Base-by-base conservation (phyloP, 768 basidiomycete genomes). In the Boletus sp. region DNA sequence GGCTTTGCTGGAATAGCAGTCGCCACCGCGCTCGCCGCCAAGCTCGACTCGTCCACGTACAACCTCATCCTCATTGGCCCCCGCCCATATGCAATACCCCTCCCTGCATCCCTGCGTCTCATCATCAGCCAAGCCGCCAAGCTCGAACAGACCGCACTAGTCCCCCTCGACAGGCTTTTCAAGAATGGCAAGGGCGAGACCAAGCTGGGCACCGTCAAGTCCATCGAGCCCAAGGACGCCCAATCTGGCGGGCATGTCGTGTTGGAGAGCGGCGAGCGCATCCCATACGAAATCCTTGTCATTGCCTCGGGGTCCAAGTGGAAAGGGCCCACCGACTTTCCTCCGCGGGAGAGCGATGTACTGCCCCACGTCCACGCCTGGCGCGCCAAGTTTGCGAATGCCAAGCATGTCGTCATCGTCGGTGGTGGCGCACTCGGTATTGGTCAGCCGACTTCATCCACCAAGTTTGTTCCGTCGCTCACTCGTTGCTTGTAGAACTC, bases 391-490 rank as follows among this genome's bases (percentile, higher is more conserved):
- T 73, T 79, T 56, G 66, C 66, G 12, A 60, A 67, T 5, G 74
- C 78, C 5, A 64, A 67, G 37, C 72, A 73, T 65, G 75, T 84
- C 57, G 74, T 82, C 7, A 62, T 86, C 28, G 82, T 75, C 1
- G 85, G 83, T 28, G 84, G 83, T 37, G 85, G 84, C 32, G 76
- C 83, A 6, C 75, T 86, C 32, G 83, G 80, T 5, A 63, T 83
- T 36, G 82, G 80, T 80, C 49, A 56, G 76, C 59, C 30, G 2
- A 10, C 29, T 18, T 39, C 7, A 8, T 39, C 28, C 35, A 1
- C 17, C 5, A n/a, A n/a, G n/a, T 4, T 47, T 15, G 42, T 33
- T 42, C 15, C 24, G 45, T 30, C 17, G 35, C 32, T 64, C 55
- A 60, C 46, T 7, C 4, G 30, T 15, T 15, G 28, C 10, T 40